Evolutionary conservation across 129 eudicot species (phyloP).

Genomic region (Lonicera japonica): DNA sequence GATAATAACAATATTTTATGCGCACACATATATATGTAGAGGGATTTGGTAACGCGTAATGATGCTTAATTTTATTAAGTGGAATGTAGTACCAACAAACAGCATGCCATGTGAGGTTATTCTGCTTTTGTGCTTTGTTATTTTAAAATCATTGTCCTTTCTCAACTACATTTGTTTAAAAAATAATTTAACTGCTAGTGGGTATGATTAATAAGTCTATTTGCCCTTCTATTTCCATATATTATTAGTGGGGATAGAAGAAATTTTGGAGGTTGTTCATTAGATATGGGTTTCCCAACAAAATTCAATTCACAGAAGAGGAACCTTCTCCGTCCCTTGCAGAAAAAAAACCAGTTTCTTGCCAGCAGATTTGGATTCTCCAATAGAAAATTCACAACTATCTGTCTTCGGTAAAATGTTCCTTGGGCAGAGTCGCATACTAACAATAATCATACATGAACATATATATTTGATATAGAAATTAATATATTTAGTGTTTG

Average conservation of each 20-base stretch:
- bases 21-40: too few relatives aligned
- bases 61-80: not conserved
- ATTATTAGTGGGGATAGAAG: not conserved
- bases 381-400: not conserved
- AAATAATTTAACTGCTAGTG: too few relatives aligned
- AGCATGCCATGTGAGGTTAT: conserved; percentile 17
- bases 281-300: not conserved
- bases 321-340: too few relatives aligned
- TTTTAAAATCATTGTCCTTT: not conserved
- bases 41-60: too few relatives aligned
- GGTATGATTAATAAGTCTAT: not conserved
- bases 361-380: not conserved
- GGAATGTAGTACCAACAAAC: conserved; percentile 7
- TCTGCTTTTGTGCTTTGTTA: conserved; percentile 2
- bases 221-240: not conserved
- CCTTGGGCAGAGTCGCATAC: too few relatives aligned
- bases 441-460: too few relatives aligned
- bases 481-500: too few relatives aligned
- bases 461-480: too few relatives aligned
- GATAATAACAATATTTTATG: too few relatives aligned
- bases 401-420: too few relatives aligned
- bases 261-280: not conserved
- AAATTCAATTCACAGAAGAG: not conserved
- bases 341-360: not conserved
- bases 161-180: not conserved